A percentile compares a stretch with the other conserved stretches of the same genome.
Conservation (phyloP, 768 basidiomycete species). For the Amanita exitialis region DNA sequence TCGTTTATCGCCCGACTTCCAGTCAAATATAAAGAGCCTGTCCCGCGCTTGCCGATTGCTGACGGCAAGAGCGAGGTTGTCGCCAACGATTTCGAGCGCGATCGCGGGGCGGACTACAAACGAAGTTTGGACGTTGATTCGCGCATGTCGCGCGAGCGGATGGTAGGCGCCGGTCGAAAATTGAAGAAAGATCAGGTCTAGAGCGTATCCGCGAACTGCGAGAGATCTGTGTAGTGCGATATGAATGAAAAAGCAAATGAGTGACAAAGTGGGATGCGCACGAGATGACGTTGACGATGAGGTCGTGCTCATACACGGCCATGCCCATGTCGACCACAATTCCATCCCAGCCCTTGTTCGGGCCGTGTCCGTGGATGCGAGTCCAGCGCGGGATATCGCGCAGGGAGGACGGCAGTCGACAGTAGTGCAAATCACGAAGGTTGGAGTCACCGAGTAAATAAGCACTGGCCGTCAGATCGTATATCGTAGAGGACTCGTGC, state of each 20-base stretch:
- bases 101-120: slow-evolving; percentile 19
- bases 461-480: slow-evolving; percentile 30
- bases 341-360: background rate
- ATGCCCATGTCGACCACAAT: slow-evolving; percentile 32
- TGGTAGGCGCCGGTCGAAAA: slow-evolving; percentile 16
- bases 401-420: slow-evolving; percentile 19
- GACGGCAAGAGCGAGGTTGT: slow-evolving; percentile 29
- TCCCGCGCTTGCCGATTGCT: slow-evolving; percentile 14
- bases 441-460: slow-evolving; percentile 27
- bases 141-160: slow-evolving; percentile 20
- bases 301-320: slow-evolving; percentile 32
- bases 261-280: slow-evolving; percentile 13
- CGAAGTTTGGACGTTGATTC: slow-evolving; percentile 20
- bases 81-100: slow-evolving; percentile 36
- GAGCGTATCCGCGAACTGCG: background rate
- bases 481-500: slow-evolving; percentile 25
- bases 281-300: slow-evolving; percentile 31
- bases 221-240: background rate
- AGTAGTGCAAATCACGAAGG: slow-evolving; percentile 20
- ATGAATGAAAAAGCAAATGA: too few relatives aligned
- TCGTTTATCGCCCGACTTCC: slow-evolving; percentile 27
- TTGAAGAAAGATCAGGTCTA: slow-evolving; percentile 11
- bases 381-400: slow-evolving; percentile 20
- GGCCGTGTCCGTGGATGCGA: slow-evolving; percentile 16
- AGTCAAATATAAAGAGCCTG: slow-evolving; percentile 31